Evolutionary conservation across 2,329 filamentous ascomycete genomes (phyloP).

Genomic region (Pseudopithomyces chartarum): DNA sequence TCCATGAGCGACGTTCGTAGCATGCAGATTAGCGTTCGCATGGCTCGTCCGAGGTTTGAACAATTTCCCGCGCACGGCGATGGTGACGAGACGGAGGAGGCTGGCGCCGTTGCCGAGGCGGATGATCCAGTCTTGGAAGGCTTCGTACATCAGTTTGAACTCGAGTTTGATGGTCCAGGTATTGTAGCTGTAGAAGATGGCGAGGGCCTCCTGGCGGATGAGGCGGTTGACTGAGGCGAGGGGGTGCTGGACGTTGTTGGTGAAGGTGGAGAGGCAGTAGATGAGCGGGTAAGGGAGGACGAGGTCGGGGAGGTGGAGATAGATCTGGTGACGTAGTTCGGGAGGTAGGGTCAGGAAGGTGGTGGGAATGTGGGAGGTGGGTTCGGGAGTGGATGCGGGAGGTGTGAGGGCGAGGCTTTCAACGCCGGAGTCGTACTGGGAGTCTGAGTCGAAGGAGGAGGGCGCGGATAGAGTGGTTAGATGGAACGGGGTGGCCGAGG

Average conservation of each 20-base stretch:
- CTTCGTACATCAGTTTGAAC: slow-evolving; percentile 47
- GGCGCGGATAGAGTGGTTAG: slow-evolving; percentile 7
- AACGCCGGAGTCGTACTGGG: slow-evolving; percentile 27
- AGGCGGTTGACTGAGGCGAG: slow-evolving; percentile 42
- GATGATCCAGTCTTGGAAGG: slow-evolving; percentile 46
- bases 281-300: slow-evolving; percentile 43
- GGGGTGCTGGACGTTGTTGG: slow-evolving; percentile 43
- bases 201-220: slow-evolving; percentile 43
- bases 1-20: not conserved
- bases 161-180: slow-evolving; percentile 47
- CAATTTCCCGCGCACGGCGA: slow-evolving; percentile 38
- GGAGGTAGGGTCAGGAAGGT: slow-evolving; percentile 44
- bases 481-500: slow-evolving; percentile 16
- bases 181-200: slow-evolving; percentile 48
- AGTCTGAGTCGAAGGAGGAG: slow-evolving; percentile 21
- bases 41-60: slow-evolving; percentile 40
- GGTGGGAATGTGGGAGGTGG: slow-evolving; percentile 13
- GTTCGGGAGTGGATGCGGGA: slow-evolving; percentile 16
- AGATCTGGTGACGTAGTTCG: slow-evolving; percentile 45
- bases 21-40: slow-evolving; percentile 9
- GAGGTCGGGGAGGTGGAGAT: slow-evolving; percentile 43
- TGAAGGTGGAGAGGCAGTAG: slow-evolving; percentile 48
- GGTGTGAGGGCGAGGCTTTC: slow-evolving; percentile 37
- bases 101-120: slow-evolving; percentile 38
- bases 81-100: slow-evolving; percentile 35